phyloP scores from a whole-genome alignment of 2,329 filamentous ascomycete species.

The Capronia coronata region DNA sequence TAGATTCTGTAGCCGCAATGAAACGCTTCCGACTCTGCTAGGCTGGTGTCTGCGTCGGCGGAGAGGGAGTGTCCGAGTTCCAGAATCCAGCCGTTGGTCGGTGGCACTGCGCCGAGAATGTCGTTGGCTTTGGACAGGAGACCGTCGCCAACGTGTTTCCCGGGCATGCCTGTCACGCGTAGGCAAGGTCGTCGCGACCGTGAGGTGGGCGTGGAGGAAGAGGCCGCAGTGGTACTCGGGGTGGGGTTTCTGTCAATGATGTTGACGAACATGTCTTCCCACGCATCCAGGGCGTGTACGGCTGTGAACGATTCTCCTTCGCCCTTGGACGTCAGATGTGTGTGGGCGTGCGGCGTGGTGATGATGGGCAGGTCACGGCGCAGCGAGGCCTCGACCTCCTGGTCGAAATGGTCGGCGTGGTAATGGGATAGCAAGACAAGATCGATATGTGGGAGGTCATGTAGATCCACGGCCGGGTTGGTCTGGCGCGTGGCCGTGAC shows the following conservation, averaged over 20 bases:
- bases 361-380: slow-evolving; percentile 55
- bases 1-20: slow-evolving; percentile 55
- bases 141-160: slow-evolving; percentile 53
- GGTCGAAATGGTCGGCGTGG: slow-evolving; percentile 55
- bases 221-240: neutral
- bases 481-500: slow-evolving; percentile 51
- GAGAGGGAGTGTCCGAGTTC: slow-evolving; percentile 50
- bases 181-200: slow-evolving; percentile 38
- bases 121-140: slow-evolving; percentile 43
- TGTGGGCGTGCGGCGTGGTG: slow-evolving; percentile 56
- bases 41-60: neutral
- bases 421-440: slow-evolving; percentile 58
- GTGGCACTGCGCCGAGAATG: slow-evolving; percentile 48
- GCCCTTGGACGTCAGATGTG: slow-evolving; percentile 42
- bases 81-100: slow-evolving; percentile 61
- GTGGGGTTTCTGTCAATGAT: slow-evolving; percentile 13
- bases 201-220: neutral
- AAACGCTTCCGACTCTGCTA: slow-evolving; percentile 31
- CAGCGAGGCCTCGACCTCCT: slow-evolving; percentile 46
- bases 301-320: slow-evolving; percentile 48
- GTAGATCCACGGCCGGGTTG: slow-evolving; percentile 55
- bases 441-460: slow-evolving; percentile 55
- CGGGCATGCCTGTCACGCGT: slow-evolving; percentile 58
- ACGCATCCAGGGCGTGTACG: slow-evolving; percentile 52
- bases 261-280: slow-evolving; percentile 47